phyloP scores from a whole-genome alignment of 192 early-diverging fungal genomes.

The Backusella australiensis region DNA sequence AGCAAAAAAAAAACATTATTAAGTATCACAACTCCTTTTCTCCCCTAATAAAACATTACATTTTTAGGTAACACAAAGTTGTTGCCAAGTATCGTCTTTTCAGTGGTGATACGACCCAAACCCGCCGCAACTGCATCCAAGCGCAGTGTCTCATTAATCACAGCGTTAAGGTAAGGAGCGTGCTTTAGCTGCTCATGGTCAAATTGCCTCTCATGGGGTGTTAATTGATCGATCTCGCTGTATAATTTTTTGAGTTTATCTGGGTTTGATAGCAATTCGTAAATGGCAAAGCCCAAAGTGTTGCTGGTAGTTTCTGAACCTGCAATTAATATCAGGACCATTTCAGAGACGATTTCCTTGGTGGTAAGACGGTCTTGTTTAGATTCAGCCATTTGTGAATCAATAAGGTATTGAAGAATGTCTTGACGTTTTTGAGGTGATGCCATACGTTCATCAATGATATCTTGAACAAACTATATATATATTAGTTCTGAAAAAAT shows the following conservation, averaged over 20 bases:
- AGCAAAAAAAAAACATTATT: neutral
- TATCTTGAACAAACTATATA: conserved; percentile 18
- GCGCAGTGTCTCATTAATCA: conserved; percentile 54
- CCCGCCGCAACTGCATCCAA: conserved; percentile 41
- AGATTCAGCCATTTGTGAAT: conserved; percentile 34
- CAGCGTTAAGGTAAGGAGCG: conserved; percentile 47
- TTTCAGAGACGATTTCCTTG: conserved; percentile 39
- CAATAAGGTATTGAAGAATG: conserved; percentile 46
- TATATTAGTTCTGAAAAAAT: neutral
- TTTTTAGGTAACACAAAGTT: conserved; percentile 42
- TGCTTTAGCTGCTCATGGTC: conserved; percentile 37
- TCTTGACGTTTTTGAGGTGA: conserved; percentile 26
- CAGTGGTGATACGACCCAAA: conserved; percentile 30
- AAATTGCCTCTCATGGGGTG: neutral
- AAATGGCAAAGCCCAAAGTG: conserved; percentile 28
- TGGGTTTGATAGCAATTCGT: conserved; percentile 20
- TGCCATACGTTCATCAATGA: conserved; percentile 15
- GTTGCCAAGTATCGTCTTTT: conserved; percentile 39
- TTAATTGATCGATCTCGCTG: conserved; percentile 24
- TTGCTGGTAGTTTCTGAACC: conserved; percentile 35
- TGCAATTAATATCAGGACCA: conserved; percentile 37
- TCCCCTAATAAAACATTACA: neutral
- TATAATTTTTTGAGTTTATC: conserved; percentile 5
- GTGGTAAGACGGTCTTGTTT: conserved; percentile 35
- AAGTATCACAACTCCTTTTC: neutral